phyloP scores from a whole-genome alignment of 176 grass and related monocot genomes.

The Rhynchospora pubera region DNA sequence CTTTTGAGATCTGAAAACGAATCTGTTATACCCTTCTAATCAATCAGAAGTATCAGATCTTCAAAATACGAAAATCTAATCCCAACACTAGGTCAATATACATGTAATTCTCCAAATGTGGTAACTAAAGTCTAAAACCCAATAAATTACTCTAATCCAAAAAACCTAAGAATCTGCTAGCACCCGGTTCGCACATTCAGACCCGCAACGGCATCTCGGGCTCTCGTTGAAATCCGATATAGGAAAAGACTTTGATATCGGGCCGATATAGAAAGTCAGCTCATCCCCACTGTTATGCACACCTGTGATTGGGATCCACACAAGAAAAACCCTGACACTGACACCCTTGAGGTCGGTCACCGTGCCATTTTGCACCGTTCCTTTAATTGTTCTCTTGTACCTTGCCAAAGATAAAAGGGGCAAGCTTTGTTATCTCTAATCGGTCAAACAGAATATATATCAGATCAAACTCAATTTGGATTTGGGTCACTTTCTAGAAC shows the following conservation, averaged over 20 bases:
- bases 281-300: constrained; percentile 37
- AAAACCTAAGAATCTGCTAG: constrained; percentile 8
- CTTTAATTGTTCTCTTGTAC: constrained; percentile 30
- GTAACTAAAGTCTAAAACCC: not conserved
- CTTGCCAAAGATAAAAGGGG: not conserved
- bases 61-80: too few relatives aligned
- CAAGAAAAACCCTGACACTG: constrained; percentile 45
- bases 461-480: not conserved
- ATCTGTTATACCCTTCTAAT: not conserved
- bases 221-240: constrained; percentile 50
- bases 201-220: constrained; percentile 33
- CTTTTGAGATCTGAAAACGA: not conserved
- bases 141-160: not conserved
- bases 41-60: not conserved
- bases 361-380: constrained; percentile 24
- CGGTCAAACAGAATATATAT: not conserved
- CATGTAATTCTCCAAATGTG: not conserved
- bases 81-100: not conserved
- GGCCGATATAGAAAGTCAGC: constrained; percentile 42
- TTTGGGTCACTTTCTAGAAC: too few relatives aligned
- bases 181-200: not conserved
- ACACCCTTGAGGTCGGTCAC: constrained; percentile 48
- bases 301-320: constrained; percentile 55
- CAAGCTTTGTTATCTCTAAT: not conserved
- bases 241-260: constrained; percentile 52